Evolutionary conservation across 805 yeast species (phyloP), one percentile per base, ranked within the genome.

Genomic region (Kodamaea jinghongensis): DNA sequence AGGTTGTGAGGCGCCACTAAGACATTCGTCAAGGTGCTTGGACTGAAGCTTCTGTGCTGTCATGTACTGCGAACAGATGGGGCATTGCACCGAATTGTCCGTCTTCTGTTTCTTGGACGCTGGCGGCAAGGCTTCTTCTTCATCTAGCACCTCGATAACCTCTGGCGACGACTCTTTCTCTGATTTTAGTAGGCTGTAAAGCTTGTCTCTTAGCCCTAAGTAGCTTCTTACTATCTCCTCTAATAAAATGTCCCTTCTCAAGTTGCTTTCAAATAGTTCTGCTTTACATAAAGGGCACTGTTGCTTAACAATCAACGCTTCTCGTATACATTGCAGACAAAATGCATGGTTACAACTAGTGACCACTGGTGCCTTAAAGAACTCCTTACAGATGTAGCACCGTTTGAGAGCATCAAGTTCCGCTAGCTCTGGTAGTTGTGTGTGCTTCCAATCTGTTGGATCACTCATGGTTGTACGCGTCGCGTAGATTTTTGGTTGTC

Each of bases 371-470:
- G 90, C 85, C 23, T 65, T 73, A 39, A 86, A 68, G 47, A 83
- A 78, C 44, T 88, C 96, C 52, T 89, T 86, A 60, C 98, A 90
- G 7, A 90, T 84, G 50, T 84, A 89, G 56, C 98, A 90, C 53
- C 96, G 57, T 36, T 88, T 66, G 17, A 82, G 65, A 2, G 87
- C 70, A 47, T 90, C 96, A 2, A 90, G 61, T 36, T 74, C 80
- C 2, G 70, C 50, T 2, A 87, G 57, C 12, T 58, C 61, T 3
- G 95, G 89, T 5, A 82, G 52, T 12, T 52, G 49, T 1, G 89
- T 76, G 2, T 44, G 36, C 4, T 56, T 41, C 82, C 91, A 88
- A 55, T 88, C 96, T 8, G 81, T 65, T 0, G 95, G 82, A 57
- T 87, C 95, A 1, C 83, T 67, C 13, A 76, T 60, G 17, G 12